Evolutionary conservation across 331 rosid species (phyloP), one percentile per base, ranked within the genome.

Genomic region (Malus hybrid): DNA sequence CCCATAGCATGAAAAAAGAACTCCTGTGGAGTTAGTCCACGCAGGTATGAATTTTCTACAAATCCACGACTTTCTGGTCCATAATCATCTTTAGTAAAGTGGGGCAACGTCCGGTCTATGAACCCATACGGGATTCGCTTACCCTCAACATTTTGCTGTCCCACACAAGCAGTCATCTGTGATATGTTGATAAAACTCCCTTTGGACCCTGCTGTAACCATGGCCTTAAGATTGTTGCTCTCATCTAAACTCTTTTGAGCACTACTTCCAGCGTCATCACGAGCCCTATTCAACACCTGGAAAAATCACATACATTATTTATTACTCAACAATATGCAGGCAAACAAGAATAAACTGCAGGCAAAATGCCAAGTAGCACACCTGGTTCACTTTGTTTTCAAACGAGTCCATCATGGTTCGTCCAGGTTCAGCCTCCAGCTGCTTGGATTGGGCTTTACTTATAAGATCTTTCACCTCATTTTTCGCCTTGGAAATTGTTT

Each of bases 31-130:
- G 99, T 95, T 74, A 95, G 83, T 57, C 99, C 99, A 32, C 98
- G 97, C 65, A 95, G 87, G 79, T 95, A 95, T 1, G 99, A 95
- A 82, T 95, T 95, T 74, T 95, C 99, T 67, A 95, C 99, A 85
- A 95, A 95, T 69, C 99, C 99, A 88, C 99, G 99, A 86, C 99
- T 95, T 85, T 95, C 99, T 69, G 99, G 99, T 71, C 99, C 99
- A 73, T 86, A 86, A 81, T 95, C 99, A 79, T 92, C 96, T 81
- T 95, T 90, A 32, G 99, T 92, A 52, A 95, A 95, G 87, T 95
- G 99, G 65, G 99, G 99, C 78, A 95, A 72, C 19, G 99, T 95
- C 67, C 99, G 93, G 77, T 87, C 99, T 31, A 92, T 85, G 81
- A 95, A 95, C 76, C 99, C 99, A 78, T 86, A 95, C 4, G 99